Percentiles rank a stretch among this genome's conserved stretches.
phyloP scores from a whole-genome alignment of 2,329 filamentous ascomycete genomes.

The Metarhizium humberi region DNA sequence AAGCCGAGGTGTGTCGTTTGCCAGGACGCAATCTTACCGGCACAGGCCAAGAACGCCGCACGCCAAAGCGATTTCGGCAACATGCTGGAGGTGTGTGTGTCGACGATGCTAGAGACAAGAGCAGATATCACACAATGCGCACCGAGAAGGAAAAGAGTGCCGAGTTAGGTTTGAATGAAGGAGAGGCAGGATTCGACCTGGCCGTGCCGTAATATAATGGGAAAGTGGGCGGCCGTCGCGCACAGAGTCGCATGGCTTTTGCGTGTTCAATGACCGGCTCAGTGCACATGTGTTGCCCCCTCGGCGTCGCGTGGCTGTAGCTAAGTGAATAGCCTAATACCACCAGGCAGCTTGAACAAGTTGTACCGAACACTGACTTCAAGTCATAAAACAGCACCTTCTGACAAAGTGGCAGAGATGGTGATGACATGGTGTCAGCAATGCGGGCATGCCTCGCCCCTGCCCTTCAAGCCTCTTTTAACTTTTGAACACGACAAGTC shows the following conservation, averaged over 20 bases:
- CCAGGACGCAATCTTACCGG: constrained; percentile 13
- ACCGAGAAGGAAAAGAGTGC: neutral
- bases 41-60: constrained; percentile 14
- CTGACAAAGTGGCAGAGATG: too few species aligned
- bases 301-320: neutral
- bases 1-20: neutral
- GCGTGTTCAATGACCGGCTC: too few species aligned
- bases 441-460: too few species aligned
- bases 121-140: neutral
- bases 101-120: neutral
- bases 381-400: too few species aligned
- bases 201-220: neutral
- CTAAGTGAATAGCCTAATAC: neutral
- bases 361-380: too few species aligned
- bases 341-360: neutral
- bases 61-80: constrained; percentile 20
- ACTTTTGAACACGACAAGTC: too few species aligned
- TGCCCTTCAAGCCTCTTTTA: too few species aligned
- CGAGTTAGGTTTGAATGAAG: neutral
- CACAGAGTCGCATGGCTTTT: neutral
- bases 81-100: constrained; percentile 11
- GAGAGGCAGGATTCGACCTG: neutral
- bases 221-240: neutral
- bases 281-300: neutral
- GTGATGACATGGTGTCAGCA: too few species aligned